Base-by-base conservation (phyloP, 768 basidiomycete species). In the Amanita fuliginea region DNA sequence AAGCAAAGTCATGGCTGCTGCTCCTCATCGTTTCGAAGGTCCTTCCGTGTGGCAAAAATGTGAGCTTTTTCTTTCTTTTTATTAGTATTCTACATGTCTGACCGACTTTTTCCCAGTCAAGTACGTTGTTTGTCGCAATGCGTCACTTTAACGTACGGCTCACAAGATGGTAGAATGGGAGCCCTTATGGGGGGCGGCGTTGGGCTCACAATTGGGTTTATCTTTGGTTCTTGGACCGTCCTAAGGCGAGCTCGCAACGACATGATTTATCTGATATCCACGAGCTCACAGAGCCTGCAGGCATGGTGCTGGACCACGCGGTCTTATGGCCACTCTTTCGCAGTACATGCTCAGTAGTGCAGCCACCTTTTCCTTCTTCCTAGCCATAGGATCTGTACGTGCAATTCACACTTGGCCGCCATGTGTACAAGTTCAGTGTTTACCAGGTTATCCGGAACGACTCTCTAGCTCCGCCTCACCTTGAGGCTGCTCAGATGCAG, bases 311-410 rank as follows among this genome's bases (percentile, higher is more conserved):
- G 96, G 96, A 21, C 93, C 91, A 21, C 78, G 93, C 60, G 96
- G 96, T 9, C 70, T 81, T 44, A 71, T 98, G 21, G 84, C 90
- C 3, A 96, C 96, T 1, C 78, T 99, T 45, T 95, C 94, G 11
- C 91, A 94, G 59, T 98, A 97, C 66, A 99, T 99, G 96, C 78
- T 97, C 24, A 90, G 89, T 59, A 98, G 95, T 58, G 95, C 90
- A 4, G 94, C 94, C 6, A 96, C 95, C 0, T 98, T 99, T 65
- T 85, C 84, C 2, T 97, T 97, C 72, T 98, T 98, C 82, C 82
- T 98, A 53, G 80, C 91, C 35, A 89, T 96, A 60, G 87, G 91
- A 60, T 92, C 92, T 26, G 92, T 94, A 60, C 59, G 81, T 52
- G 24, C 28, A 13, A 26, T 11, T 24, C 43, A 21, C 19, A n/a